Evolutionary conservation across 345 rosid genomes (phyloP), one percentile per base, ranked within the genome.

Genomic region (Schrenkiella parvula): DNA sequence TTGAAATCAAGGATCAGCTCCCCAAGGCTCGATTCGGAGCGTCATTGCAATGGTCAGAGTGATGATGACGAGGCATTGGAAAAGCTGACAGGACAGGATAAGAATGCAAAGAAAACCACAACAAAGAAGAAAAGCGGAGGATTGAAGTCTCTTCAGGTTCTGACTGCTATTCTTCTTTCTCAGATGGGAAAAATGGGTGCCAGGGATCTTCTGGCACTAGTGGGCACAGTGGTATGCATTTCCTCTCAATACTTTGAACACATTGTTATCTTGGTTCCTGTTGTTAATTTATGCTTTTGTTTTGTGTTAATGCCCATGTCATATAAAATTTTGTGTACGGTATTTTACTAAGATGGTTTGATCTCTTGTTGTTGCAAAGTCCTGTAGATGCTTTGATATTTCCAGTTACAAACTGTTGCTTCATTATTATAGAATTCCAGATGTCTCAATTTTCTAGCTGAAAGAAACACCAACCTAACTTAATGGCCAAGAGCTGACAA

Each of bases 161-260:
- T 95, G 55, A 84, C 88, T 31, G 84, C 85, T 43, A 80, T 91
- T 79, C 93, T 95, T 78, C 78, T 91, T 43, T 89, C 93, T 43
- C 78, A 83, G 68, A 91, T 95, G 89, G 99, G 98, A 10, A 84
- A 81, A 82, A 82, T 64, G 66, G 99, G 99, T 68, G 97, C 88
- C 56, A 87, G 88, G 76, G 89, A 91, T 80, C 89, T 95, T 81
- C 78, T 91, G 66, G 80, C 92, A 61, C 71, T 95, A 77, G 79
- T 87, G 47, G 92, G 78, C 68, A 84, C 86, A 19, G 92, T 87
- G 85, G 98, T 93, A 84, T 81, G 92, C 72, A 66, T 66, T 65
- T 64, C 42, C 61, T 70, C 41, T 39, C 66, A 34, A 17, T 37
- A 9, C 10, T 1, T 52, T 6, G 3, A 62, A 29, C 38, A 14